Base-by-base conservation (phyloP, 2,329 filamentous ascomycete genomes). In the Penicillium concentricum region DNA sequence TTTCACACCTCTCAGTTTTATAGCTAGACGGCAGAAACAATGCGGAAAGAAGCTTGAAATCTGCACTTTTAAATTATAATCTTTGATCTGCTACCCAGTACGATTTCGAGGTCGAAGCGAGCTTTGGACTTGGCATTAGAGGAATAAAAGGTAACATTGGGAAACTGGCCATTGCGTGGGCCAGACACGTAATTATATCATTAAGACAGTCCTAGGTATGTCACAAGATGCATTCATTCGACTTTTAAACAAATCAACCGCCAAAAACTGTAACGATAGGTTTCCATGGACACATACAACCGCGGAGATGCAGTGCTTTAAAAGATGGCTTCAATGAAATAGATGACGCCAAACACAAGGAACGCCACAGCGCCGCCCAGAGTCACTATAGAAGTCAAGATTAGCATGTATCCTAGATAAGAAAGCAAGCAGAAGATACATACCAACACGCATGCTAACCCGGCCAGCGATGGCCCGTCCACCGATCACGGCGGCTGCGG, bases 381-480 rank as follows among this genome's bases (percentile, higher is more conserved):
- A 32, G 93, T 97, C 35, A 97, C 94, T 96, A 61, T 61, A 5
- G 61, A 28, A 15, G 8, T 41, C 2, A 38, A 39, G 61, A 59
- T 74, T 64, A 78, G 72, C 20, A 5, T 38, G 18, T 9, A 18
- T 16, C 9, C 18, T 38, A 46, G 51, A 51, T 42, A 22, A n/a
- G 41, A 32, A 34, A 18, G 13, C n/a, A 20, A 30, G 48, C 28
- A n/a, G 24, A 57, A 45, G 22, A 47, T 26, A 88, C 91, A 83
- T 85, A 96, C 93, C 91, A 81, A 96, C 90, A 83, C 91, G 89
- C 79, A 99, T 86, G 79, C 93, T 97, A 64, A 99, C 94, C 72
- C 84, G 88, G 32, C 94, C 94, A 41, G 94, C 94, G 74, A 99
- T 90, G 50, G 94, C 93, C 67, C 91, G 84, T 12, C 94, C 94